A percentile compares a stretch with the other conserved stretches of the same genome.
Conservation (phyloP, 2,329 filamentous ascomycete species). For the Pyricularia grisea region DNA sequence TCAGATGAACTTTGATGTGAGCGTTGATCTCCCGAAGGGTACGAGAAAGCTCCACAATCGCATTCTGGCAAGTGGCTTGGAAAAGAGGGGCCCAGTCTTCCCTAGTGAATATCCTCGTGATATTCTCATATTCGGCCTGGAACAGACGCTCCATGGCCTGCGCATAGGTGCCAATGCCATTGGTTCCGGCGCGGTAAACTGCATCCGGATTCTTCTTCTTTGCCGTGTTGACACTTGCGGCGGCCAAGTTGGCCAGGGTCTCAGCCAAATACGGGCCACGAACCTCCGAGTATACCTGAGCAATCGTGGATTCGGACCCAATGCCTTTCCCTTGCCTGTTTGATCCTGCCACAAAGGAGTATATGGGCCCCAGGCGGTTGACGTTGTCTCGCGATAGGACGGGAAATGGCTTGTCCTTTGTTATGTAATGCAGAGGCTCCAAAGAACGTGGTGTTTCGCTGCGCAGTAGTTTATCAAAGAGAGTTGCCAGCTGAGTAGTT, state of each 20-base stretch:
- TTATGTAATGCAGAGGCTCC: constrained; percentile 87
- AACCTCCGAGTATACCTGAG: constrained; percentile 76
- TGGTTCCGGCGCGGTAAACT: constrained; percentile 79
- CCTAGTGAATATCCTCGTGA: constrained; percentile 74
- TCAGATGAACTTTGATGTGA: constrained; percentile 77
- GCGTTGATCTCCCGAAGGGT: constrained; percentile 83
- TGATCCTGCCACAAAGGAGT: constrained; percentile 61
- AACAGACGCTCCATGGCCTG: constrained; percentile 82
- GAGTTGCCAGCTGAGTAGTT: constrained; percentile 71
- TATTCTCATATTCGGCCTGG: constrained; percentile 80
- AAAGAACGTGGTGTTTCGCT: constrained; percentile 70
- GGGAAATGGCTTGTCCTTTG: constrained; percentile 81
- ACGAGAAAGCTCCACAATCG: constrained; percentile 73
- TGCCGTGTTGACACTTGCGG: constrained; percentile 74
- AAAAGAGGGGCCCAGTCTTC: constrained; percentile 79
- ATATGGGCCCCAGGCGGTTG: constrained; percentile 69
- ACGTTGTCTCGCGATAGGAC: constrained; percentile 67
- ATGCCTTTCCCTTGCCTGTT: constrained; percentile 30
- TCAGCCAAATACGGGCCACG: constrained; percentile 77
- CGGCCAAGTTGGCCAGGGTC: constrained; percentile 76
- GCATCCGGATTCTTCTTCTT: constrained; percentile 76
- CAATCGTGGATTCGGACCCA: constrained; percentile 55
- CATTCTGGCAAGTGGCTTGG: constrained; percentile 65
- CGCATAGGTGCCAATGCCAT: constrained; percentile 84
- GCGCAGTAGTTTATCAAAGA: constrained; percentile 69